These are phyloP conservation scores for Coemansia sp. DNA, from an alignment of 192 early-diverging fungal species.

Conservation along the genomic window DNA sequence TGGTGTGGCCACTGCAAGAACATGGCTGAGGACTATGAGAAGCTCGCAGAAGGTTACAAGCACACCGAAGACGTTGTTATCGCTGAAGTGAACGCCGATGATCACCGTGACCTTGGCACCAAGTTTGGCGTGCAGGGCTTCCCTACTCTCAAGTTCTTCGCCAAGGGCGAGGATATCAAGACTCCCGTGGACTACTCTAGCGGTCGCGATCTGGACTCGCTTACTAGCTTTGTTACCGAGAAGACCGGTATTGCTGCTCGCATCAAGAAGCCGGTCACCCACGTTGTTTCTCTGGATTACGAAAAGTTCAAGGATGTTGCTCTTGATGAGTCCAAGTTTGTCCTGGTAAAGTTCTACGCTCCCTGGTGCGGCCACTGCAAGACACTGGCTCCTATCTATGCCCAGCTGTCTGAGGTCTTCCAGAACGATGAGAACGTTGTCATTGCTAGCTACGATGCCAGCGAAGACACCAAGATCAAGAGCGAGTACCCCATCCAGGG, in stretches of 20 bases:
- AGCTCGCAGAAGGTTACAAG: slow-evolving; percentile 73
- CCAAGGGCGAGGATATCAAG: slow-evolving; percentile 67
- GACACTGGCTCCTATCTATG: slow-evolving; percentile 80
- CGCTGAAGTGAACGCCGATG: slow-evolving; percentile 86
- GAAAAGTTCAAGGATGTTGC: slow-evolving; percentile 76
- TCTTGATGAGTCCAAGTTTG: slow-evolving; percentile 66
- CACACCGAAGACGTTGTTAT: slow-evolving; percentile 81
- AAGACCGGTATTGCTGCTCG: slow-evolving; percentile 70
- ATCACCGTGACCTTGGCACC: slow-evolving; percentile 76
- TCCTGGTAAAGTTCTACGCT: slow-evolving; percentile 92
- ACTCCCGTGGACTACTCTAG: slow-evolving; percentile 75
- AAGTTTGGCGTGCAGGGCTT: slow-evolving; percentile 79
- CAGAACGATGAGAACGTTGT: slow-evolving; percentile 74
- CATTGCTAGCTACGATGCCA: slow-evolving; percentile 90
- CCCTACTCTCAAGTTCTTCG: slow-evolving; percentile 93
- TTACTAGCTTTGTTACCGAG: slow-evolving; percentile 72
- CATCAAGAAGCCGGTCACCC: slow-evolving; percentile 68
- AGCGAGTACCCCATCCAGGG: slow-evolving; percentile 66
- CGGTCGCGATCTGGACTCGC: slow-evolving; percentile 79
- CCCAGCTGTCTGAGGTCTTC: slow-evolving; percentile 81
- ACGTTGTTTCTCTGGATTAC: slow-evolving; percentile 68
- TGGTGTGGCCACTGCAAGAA: slow-evolving; percentile 88
- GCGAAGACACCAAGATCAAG: slow-evolving; percentile 61
- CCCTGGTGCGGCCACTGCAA: slow-evolving; percentile 92
- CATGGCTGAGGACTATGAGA: slow-evolving; percentile 70